Conservation (phyloP, 2,329 filamentous ascomycete genomes). For the Penicillium sp. region DNA sequence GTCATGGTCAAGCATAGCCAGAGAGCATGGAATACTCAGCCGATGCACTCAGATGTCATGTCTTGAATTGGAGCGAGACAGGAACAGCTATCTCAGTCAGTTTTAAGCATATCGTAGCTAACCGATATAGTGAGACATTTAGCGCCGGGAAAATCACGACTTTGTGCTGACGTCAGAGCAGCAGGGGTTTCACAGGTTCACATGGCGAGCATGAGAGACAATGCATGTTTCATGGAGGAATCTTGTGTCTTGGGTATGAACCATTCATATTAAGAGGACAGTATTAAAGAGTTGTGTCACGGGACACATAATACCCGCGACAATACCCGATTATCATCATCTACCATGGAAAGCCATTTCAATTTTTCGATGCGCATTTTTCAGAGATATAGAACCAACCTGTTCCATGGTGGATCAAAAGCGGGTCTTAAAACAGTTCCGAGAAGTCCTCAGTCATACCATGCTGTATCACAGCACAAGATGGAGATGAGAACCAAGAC, state of each 20-base stretch:
- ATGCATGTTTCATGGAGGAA: slow-evolving; percentile 9
- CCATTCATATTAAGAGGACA: background rate
- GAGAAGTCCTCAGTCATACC: background rate
- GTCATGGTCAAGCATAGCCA: background rate
- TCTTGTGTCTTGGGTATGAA: background rate
- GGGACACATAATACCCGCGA: background rate
- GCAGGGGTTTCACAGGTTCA: slow-evolving; percentile 1
- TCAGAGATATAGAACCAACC: background rate
- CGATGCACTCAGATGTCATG: background rate
- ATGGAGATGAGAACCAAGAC: background rate
- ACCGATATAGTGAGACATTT: slow-evolving; percentile 3
- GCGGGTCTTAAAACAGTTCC: background rate
- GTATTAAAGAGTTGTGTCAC: background rate
- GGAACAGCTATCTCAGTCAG: background rate
- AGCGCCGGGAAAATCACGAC: background rate
- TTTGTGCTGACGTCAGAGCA: slow-evolving; percentile 8
- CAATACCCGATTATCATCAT: background rate
- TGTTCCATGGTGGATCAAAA: background rate
- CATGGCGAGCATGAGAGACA: slow-evolving; percentile 5
- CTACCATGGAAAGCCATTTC: no score
- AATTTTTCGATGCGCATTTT: background rate
- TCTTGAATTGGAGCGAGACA: background rate
- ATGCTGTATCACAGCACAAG: background rate
- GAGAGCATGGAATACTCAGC: background rate
- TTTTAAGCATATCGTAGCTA: background rate